phyloP scores from a whole-genome alignment of 2,329 filamentous ascomycete species.

The Penicillium sp. region DNA sequence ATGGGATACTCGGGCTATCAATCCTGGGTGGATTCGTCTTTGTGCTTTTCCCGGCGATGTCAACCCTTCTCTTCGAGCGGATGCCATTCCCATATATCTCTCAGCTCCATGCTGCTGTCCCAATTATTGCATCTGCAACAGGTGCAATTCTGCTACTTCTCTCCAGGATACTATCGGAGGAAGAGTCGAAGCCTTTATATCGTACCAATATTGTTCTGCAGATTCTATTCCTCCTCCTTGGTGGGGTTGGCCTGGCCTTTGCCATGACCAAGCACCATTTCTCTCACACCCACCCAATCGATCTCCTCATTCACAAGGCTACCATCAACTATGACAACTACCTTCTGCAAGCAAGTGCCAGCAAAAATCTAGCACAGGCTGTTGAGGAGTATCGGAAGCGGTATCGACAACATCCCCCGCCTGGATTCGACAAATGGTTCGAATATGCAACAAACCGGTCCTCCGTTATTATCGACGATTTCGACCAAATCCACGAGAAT shows the following conservation, averaged over 20 bases:
- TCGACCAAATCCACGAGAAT: conserved; percentile 60
- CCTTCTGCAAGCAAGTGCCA: conserved; percentile 50
- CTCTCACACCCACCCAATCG: conserved; percentile 56
- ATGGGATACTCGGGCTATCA: conserved; percentile 43
- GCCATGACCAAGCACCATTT: conserved; percentile 44
- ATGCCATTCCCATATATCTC: conserved; percentile 37
- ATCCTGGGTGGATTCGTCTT: conserved; percentile 41
- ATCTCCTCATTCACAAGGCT: conserved; percentile 56
- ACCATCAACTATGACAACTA: conserved; percentile 53
- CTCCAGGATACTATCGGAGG: conserved; percentile 29
- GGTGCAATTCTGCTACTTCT: conserved; percentile 34
- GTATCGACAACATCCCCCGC: conserved; percentile 59
- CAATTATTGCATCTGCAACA: conserved; percentile 35
- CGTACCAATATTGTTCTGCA: conserved; percentile 37
- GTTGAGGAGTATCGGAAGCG: conserved; percentile 54
- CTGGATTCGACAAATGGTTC: conserved; percentile 63
- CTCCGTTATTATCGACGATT: conserved; percentile 61
- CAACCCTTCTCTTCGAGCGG: conserved; percentile 36
- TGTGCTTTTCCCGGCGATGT: conserved; percentile 35
- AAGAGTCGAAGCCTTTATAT: conserved; percentile 32
- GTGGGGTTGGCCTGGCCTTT: conserved; percentile 46
- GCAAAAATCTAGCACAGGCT: conserved; percentile 52
- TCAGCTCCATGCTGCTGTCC: conserved; percentile 28
- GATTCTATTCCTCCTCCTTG: conserved; percentile 42
- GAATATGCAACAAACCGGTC: conserved; percentile 55